Evolutionary conservation across 2,329 filamentous ascomycete species (phyloP).

Genomic region (Clonostachys byssicola): DNA sequence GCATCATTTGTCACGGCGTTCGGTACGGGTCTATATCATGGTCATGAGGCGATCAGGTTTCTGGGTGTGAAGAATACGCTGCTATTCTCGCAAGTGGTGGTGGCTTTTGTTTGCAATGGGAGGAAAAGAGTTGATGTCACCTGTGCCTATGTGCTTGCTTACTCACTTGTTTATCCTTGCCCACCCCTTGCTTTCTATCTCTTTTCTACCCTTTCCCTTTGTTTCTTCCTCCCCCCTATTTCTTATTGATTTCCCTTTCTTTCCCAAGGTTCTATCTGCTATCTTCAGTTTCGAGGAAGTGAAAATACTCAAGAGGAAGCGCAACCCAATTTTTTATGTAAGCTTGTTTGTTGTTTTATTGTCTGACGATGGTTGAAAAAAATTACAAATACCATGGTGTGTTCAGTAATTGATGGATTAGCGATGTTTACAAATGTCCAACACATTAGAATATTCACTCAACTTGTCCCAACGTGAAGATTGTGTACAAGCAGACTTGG

Average conservation of each 20-base stretch:
- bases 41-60: slow-evolving; percentile 30
- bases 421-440: too few relatives aligned
- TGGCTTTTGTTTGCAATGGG: slow-evolving; percentile 8
- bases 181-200: slow-evolving; percentile 5
- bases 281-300: too few relatives aligned
- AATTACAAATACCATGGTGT: too few relatives aligned
- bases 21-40: slow-evolving; percentile 31
- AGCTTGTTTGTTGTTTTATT: background rate
- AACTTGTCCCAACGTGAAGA: too few relatives aligned
- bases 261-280: background rate
- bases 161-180: slow-evolving; percentile 5
- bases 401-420: too few relatives aligned
- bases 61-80: slow-evolving; percentile 10
- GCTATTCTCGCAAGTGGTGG: background rate
- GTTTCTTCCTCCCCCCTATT: slow-evolving; percentile 7
- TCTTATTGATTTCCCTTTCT: background rate
- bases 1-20: slow-evolving; percentile 35
- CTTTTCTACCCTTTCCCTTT: slow-evolving; percentile 7
- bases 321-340: too few relatives aligned
- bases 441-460: too few relatives aligned
- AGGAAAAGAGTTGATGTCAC: slow-evolving; percentile 20
- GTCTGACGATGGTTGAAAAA: too few relatives aligned
- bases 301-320: too few relatives aligned
- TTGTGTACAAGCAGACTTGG: too few relatives aligned
- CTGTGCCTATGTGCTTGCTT: slow-evolving; percentile 4